phyloP scores from a whole-genome alignment of 768 basidiomycete species.

The Myochromella boudieri region DNA sequence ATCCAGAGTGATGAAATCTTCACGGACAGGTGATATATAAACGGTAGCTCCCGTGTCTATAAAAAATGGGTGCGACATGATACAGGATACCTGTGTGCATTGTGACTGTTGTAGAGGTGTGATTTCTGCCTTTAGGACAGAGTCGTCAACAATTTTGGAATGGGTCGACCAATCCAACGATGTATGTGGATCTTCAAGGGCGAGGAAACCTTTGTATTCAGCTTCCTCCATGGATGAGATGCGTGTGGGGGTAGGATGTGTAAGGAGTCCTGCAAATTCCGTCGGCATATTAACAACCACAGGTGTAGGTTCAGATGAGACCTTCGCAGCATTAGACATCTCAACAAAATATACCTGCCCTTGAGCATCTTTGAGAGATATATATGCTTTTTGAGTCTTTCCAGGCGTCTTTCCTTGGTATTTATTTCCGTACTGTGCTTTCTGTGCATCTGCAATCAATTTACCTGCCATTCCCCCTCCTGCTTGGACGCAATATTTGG shows the following conservation, averaged over 20 bases:
- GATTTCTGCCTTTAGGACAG: neutral
- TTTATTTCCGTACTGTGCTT: neutral
- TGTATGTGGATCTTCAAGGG: conserved; percentile 1
- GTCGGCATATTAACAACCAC: neutral
- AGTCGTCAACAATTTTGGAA: neutral
- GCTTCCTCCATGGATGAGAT: neutral
- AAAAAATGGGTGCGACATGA: conserved; percentile 18
- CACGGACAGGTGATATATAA: conserved; percentile 21
- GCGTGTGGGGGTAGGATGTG: neutral
- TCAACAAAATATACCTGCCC: conserved; percentile 5
- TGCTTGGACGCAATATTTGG: conserved; percentile 17
- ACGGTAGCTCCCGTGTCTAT: conserved; percentile 24
- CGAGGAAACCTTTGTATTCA: conserved; percentile 11
- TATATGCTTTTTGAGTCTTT: neutral
- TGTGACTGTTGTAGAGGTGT: neutral
- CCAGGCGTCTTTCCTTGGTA: neutral
- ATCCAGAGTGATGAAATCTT: conserved; percentile 23
- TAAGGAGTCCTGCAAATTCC: conserved; percentile 9
- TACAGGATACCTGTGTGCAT: neutral
- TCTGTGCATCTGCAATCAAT: conserved; percentile 9
- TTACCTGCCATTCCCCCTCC: conserved; percentile 28
- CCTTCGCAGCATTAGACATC: neutral
- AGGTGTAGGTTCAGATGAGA: neutral
- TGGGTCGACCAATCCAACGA: conserved; percentile 11
- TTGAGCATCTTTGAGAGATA: neutral